phyloP scores from a whole-genome alignment of 1,284 basidiomycete genomes.

The Butyriboletus appendiculatus region DNA sequence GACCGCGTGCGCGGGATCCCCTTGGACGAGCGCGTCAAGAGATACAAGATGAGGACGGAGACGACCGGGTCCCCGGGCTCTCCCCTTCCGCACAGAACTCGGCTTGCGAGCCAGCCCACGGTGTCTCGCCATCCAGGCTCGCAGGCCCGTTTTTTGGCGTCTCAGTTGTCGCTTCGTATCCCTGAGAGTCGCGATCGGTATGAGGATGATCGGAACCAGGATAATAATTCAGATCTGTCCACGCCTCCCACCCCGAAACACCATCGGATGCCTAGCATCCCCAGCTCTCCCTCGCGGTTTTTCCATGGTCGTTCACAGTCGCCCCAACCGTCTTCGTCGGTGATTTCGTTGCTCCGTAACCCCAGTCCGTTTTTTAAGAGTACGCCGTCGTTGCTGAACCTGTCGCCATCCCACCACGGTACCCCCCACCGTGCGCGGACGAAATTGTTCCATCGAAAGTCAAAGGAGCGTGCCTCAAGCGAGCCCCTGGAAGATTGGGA shows the following conservation, averaged over 20 bases:
- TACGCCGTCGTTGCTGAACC: conserved; percentile 30
- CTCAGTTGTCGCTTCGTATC: conserved; percentile 35
- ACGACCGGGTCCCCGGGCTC: background rate
- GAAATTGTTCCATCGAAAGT: conserved; percentile 36
- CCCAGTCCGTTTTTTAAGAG: conserved; percentile 39
- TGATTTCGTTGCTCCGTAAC: conserved; percentile 36
- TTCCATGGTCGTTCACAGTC: conserved; percentile 34
- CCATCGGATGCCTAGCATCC: conserved; percentile 32
- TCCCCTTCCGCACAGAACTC: conserved; percentile 21
- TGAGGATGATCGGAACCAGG: conserved; percentile 34
- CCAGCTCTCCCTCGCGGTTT: conserved; percentile 34
- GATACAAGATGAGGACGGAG: conserved; percentile 24
- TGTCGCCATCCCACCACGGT: conserved; percentile 36
- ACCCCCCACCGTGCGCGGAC: conserved; percentile 31
- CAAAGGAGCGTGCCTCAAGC: conserved; percentile 35
- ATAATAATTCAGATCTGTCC: conserved; percentile 31
- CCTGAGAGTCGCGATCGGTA: conserved; percentile 34
- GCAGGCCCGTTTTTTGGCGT: conserved; percentile 34
- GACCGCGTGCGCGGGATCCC: conserved; percentile 32
- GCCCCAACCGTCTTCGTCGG: conserved; percentile 36
- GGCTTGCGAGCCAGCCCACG: conserved; percentile 36
- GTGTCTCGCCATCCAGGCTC: conserved; percentile 29
- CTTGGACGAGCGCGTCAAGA: conserved; percentile 31
- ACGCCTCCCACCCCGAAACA: conserved; percentile 36
- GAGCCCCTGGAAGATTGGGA: conserved; percentile 37